A percentile compares a stretch with the other conserved stretches of the same genome.
Conservation (phyloP, 495 filamentous ascomycete species). For the Lasiosphaeria miniovina region DNA sequence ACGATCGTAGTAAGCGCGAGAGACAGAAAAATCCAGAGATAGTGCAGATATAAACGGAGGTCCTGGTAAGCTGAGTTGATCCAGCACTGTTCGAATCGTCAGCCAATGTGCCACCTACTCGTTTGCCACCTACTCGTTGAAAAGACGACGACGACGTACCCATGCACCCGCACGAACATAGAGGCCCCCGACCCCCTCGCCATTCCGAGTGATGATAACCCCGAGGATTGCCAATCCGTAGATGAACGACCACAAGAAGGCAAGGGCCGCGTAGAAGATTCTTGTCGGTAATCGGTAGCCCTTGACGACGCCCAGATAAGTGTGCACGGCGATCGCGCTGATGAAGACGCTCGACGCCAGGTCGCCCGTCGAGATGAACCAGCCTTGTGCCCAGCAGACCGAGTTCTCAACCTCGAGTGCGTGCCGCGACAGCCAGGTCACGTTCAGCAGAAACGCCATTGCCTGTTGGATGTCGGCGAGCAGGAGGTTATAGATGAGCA, state of each 20-base stretch:
- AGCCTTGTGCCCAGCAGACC: conserved; percentile 66
- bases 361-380: conserved; percentile 70
- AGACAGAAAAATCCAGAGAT: conserved; percentile 73
- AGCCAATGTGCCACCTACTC: background rate
- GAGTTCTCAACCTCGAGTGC: conserved; percentile 53
- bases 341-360: conserved; percentile 68
- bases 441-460: conserved; percentile 64
- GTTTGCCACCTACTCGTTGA: background rate
- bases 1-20: conserved; percentile 62
- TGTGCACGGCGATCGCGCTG: conserved; percentile 64
- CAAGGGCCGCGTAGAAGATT: conserved; percentile 50
- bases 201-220: conserved; percentile 47
- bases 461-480: conserved; percentile 71
- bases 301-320: conserved; percentile 60
- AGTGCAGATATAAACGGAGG: conserved; percentile 69
- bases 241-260: conserved; percentile 56
- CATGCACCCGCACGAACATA: conserved; percentile 62
- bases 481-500: conserved; percentile 73
- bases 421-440: conserved; percentile 56
- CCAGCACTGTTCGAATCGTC: conserved; percentile 59
- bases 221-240: conserved; percentile 57
- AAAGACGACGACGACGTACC: no score
- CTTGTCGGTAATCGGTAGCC: conserved; percentile 53
- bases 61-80: conserved; percentile 57
- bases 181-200: conserved; percentile 43